Evolutionary conservation across 2,329 filamentous ascomycete genomes (phyloP), one percentile per base, ranked within the genome.

Genomic region (Trichoderma endophyticum): DNA sequence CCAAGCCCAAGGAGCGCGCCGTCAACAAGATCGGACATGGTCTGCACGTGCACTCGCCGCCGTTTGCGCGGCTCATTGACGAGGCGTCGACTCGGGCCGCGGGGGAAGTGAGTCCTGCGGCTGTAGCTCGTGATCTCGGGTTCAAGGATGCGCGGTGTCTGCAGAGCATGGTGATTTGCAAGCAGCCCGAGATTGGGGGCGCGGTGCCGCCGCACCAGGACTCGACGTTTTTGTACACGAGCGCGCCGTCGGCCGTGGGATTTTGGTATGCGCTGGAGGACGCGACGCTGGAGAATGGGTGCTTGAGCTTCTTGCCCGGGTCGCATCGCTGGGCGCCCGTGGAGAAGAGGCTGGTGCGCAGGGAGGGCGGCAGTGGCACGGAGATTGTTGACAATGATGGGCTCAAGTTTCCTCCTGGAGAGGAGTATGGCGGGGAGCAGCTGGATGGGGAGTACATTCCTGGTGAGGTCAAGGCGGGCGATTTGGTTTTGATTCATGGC

Each of bases 181-280:
- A 99, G 82, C 95, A 98, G 83, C 95, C 96, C 26, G 93, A 97
- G 82, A 98, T 98, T 68, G 96, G 96, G 32, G 95, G 93, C 26
- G 92, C 93, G 2, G 96, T 98, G 57, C 94, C 92, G 1, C 90
- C 94, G 26, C 96, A 99, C 81, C 95, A 97, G 83, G 95, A 98
- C 82, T 93, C 89, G 75, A 95, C 94, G 1, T 99, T 98, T 77
- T 77, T 99, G 73, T 98, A 97, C 81, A 98, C 96, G 1, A 85
- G 94, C 75, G 92, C 93, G 48, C 95, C 95, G 1, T 93, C 89
- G 51, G 96, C 96, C 0, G 93, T 98, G 2, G 96, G 96, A 0
- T 98, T 95, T 84, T 99, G 96, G 96, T 97, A 98, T 81, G 96
- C 96, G 14, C 87, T 99, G 51, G 95, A 99, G 83, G 95, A 98